A percentile compares a stretch with the other conserved stretches of the same genome.
phyloP scores from a whole-genome alignment of 176 grass and related monocot species.

The Thinopyrum elongatum region DNA sequence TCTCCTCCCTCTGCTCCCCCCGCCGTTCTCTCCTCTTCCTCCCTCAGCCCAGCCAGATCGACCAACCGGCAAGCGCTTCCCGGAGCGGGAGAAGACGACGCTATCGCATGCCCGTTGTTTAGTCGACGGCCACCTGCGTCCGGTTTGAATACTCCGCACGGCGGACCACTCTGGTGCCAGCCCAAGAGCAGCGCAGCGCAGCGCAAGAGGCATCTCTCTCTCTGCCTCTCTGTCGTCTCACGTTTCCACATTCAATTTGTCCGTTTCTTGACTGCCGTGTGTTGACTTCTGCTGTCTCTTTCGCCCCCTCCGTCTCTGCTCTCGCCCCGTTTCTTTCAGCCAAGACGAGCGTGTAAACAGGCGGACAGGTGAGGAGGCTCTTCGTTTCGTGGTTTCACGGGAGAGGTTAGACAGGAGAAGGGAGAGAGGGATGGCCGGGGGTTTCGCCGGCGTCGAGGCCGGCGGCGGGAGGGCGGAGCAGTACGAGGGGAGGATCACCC shows the following conservation, averaged over 20 bases:
- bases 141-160: not conserved
- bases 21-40: not conserved
- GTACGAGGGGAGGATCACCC: slow-evolving; percentile 82
- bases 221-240: not conserved
- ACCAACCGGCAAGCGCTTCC: not conserved
- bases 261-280: slow-evolving; percentile 8
- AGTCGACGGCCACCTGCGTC: not conserved
- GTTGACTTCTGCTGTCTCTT: not conserved
- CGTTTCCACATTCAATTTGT: not conserved
- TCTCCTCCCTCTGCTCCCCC: not conserved
- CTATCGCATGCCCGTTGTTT: not conserved
- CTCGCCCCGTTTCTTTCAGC: not conserved
- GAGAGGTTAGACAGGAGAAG: not conserved
- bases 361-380: not conserved
- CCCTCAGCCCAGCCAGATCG: not conserved
- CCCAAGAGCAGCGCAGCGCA: not conserved
- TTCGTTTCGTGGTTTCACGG: not conserved
- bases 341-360: not conserved
- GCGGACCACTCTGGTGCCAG: not conserved
- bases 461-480: slow-evolving; percentile 51
- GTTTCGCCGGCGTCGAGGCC: slow-evolving; percentile 48
- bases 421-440: slow-evolving; percentile 60
- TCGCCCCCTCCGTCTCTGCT: not conserved
- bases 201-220: slow-evolving; percentile 5
- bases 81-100: not conserved